Conservation (phyloP, 768 basidiomycete genomes). For the Daedaleopsis sinensis region DNA sequence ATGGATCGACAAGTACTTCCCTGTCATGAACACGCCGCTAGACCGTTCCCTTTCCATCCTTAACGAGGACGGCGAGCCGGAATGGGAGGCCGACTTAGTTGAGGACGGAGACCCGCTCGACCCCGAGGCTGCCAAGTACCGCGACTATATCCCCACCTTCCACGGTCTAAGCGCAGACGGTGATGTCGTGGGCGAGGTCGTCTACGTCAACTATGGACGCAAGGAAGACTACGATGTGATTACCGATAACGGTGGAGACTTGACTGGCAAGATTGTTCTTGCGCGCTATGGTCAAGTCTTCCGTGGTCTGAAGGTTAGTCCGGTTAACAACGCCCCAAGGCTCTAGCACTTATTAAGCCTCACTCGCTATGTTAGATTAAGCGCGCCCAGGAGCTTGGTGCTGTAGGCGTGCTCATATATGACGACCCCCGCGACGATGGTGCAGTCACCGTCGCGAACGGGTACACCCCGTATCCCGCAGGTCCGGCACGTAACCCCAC, state of each 20-base stretch:
- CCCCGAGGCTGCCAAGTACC: conserved; percentile 67
- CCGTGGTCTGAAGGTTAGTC: conserved; percentile 82
- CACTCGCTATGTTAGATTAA: conserved; percentile 53
- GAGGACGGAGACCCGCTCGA: conserved; percentile 78
- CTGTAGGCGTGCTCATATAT: conserved; percentile 79
- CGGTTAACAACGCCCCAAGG: neutral
- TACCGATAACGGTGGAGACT: conserved; percentile 62
- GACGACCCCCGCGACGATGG: conserved; percentile 89
- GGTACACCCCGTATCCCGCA: conserved; percentile 75
- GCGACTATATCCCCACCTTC: conserved; percentile 72
- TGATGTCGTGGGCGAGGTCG: conserved; percentile 66
- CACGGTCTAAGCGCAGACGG: conserved; percentile 84
- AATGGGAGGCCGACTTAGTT: conserved; percentile 74
- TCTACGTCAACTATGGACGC: conserved; percentile 83
- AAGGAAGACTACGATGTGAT: conserved; percentile 76
- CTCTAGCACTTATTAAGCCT: neutral
- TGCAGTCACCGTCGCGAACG: conserved; percentile 72
- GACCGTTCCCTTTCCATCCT: conserved; percentile 70
- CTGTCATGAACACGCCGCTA: conserved; percentile 79
- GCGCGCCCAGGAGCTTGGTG: conserved; percentile 82
- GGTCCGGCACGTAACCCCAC: conserved; percentile 89
- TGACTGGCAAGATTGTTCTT: conserved; percentile 79
- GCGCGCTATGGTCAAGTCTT: conserved; percentile 78
- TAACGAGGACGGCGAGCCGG: conserved; percentile 57
- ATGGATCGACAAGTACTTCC: conserved; percentile 90